Evolutionary conservation across 2,329 filamentous ascomycete species (phyloP).

Genomic region (Fusarium cyanostomum): DNA sequence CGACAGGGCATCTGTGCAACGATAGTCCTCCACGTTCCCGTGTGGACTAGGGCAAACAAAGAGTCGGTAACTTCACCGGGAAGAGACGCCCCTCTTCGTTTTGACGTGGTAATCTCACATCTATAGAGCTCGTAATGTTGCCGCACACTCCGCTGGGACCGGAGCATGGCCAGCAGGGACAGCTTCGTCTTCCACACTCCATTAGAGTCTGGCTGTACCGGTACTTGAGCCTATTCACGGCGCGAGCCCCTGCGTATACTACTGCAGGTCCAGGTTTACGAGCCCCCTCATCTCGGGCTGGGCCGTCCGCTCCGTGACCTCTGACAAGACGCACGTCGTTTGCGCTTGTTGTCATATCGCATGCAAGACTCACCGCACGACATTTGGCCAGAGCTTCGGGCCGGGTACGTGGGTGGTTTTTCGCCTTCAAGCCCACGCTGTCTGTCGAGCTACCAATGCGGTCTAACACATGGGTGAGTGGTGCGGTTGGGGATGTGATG

Average conservation of each 20-base stretch:
- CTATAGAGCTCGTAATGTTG: no score
- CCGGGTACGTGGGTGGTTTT: neutral
- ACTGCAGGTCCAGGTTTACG: constrained; percentile 37
- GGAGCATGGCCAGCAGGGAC: neutral
- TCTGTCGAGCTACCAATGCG: neutral
- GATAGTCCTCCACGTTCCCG: neutral
- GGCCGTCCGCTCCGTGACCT: neutral
- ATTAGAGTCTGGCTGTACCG: neutral
- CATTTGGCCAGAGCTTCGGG: neutral
- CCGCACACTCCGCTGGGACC: no score
- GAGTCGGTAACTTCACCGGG: no score
- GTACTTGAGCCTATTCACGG: neutral
- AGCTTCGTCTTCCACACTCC: no score
- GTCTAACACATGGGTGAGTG: neutral
- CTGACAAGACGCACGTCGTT: neutral
- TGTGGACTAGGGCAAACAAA: neutral
- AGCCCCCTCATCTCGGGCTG: neutral
- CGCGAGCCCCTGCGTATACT: constrained; percentile 10
- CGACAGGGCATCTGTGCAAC: no score
- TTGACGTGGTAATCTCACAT: no score
- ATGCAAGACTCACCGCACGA: neutral
- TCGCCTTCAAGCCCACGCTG: neutral
- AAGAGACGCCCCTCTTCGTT: no score
- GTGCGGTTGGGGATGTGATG: neutral
- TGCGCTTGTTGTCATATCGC: neutral